Conservation (phyloP, 2,329 filamentous ascomycete genomes). For the Fusarium sp. region DNA sequence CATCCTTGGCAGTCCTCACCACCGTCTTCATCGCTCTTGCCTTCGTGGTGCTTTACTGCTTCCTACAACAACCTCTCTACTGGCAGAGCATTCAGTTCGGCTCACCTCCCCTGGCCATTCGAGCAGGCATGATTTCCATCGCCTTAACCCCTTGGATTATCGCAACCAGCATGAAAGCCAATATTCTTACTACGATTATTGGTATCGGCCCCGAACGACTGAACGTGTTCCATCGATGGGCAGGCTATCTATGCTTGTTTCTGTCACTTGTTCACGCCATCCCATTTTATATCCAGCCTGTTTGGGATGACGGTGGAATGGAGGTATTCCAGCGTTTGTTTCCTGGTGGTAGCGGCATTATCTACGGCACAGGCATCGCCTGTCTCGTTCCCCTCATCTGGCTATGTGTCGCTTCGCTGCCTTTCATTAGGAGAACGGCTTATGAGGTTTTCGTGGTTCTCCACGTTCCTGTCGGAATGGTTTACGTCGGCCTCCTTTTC, state of each 20-base stretch:
- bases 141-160: constrained; percentile 95
- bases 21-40: constrained; percentile 75
- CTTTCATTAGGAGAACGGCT: constrained; percentile 78
- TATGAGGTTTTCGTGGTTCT: constrained; percentile 89
- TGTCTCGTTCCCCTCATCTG: constrained; percentile 84
- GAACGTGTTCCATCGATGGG: constrained; percentile 94
- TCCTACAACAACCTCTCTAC: constrained; percentile 88
- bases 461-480: constrained; percentile 83
- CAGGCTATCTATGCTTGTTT: constrained; percentile 86
- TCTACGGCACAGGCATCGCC: constrained; percentile 88
- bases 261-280: constrained; percentile 86
- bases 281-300: constrained; percentile 89
- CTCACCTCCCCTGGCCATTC: constrained; percentile 87
- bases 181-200: constrained; percentile 84
- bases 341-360: constrained; percentile 71
- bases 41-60: constrained; percentile 84
- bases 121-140: constrained; percentile 91
- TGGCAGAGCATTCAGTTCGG: constrained; percentile 88
- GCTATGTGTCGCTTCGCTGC: constrained; percentile 87
- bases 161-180: constrained; percentile 90
- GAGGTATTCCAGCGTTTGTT: constrained; percentile 78
- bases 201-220: constrained; percentile 92
- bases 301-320: constrained; percentile 84
- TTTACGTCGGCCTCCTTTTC: constrained; percentile 87
- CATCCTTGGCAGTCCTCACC: constrained; percentile 78